Conservation (phyloP, 805 yeast species). For the Millerozyma acaciae region DNA sequence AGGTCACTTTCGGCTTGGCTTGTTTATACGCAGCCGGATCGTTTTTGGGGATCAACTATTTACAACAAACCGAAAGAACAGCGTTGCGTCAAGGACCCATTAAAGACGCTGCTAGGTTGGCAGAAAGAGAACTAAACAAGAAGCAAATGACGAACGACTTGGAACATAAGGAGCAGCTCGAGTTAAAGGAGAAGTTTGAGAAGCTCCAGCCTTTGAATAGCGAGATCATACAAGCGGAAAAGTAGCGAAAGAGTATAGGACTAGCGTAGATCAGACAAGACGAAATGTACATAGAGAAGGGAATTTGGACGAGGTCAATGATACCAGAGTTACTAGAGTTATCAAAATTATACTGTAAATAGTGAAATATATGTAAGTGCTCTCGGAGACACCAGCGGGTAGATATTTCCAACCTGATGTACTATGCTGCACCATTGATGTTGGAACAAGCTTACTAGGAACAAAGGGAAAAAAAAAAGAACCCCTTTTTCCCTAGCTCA, state of each 20-base stretch:
- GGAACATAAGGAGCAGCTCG: constrained; percentile 65
- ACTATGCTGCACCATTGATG: constrained; percentile 43
- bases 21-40: constrained; percentile 54
- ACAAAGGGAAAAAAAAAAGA: background rate
- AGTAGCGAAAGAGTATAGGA: constrained; percentile 3
- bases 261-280: constrained; percentile 1
- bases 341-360: background rate
- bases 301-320: no score
- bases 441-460: constrained; percentile 8
- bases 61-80: constrained; percentile 67
- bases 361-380: constrained; percentile 33
- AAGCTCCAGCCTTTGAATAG: constrained; percentile 54
- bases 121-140: constrained; percentile 40
- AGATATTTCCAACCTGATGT: constrained; percentile 34
- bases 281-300: constrained; percentile 1
- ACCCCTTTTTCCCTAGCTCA: background rate
- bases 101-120: constrained; percentile 69
- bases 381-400: constrained; percentile 49
- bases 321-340: no score
- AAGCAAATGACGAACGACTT: constrained; percentile 51
- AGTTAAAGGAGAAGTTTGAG: constrained; percentile 54
- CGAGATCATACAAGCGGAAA: constrained; percentile 24
- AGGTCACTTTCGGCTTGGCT: constrained; percentile 63
- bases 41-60: constrained; percentile 63
- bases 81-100: constrained; percentile 79